Evolutionary conservation across 2,329 filamentous ascomycete species (phyloP), one percentile per base, ranked within the genome.

Genomic region (Falciphora oryzae): DNA sequence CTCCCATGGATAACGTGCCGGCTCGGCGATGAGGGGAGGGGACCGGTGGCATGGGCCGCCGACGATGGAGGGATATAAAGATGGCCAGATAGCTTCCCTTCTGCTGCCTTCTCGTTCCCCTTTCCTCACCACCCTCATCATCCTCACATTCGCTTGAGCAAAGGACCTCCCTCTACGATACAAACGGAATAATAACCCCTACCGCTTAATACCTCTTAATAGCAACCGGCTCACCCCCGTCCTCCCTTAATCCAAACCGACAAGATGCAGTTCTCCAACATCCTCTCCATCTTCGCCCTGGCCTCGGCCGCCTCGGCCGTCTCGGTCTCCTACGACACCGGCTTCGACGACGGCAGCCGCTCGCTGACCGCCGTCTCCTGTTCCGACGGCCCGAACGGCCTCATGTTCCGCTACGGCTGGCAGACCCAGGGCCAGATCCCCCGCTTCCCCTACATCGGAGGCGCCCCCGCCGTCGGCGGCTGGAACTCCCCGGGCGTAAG

Each of bases 271-370:
- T 35, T 63, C 62, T 63, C 62, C 62, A 57, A 63, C 38, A 57
- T 63, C 62, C 62, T 63, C 50, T 35, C 38, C 50, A 35, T 63
- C 62, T 63, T 63, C 62, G 31, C 62, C 62, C 62, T 63, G 31
- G 53, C 62, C 62, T 28, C 62, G 29, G 62, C 62, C 53, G 62
- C 53, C 53, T 57, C 50, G 29, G 62, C 57, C 58, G n/a, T 35
- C 63, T 61, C 27, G 18, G 89, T 93, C 71, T 89, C 88, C 68
- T 94, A 88, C 76, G 90, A 93, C 77, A 77, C 78, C 27, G 86
- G 83, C 72, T 95, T 91, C 78, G 90, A 93, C 72, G 78, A 88
- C 67, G 74, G 73, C 59, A 69, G 69, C 66, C 83, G 86, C 65
- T 79, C 83, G 59, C 74, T 93, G 64, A 80, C 76, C 44, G 74